Evolutionary conservation across 2,329 filamentous ascomycete genomes (phyloP).

Genomic region (Penicillium sp.): DNA sequence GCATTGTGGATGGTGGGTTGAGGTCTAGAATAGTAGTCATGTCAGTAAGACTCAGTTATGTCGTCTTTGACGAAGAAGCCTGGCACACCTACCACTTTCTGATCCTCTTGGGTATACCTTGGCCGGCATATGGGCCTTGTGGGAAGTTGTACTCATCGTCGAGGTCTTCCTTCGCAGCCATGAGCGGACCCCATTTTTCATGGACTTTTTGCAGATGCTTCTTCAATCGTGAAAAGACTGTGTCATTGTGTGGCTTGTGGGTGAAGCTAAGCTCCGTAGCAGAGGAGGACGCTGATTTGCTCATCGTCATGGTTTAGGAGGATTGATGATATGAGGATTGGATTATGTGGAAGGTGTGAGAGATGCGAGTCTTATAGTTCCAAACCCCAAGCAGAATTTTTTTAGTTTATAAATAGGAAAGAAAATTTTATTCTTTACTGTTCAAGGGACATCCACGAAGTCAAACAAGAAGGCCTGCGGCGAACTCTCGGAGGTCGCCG

Average conservation of each 20-base stretch:
- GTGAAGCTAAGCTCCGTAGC: not conserved
- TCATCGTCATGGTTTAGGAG: not conserved
- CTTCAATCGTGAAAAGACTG: conserved; percentile 5
- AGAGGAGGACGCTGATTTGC: not conserved
- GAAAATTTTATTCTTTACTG: not conserved
- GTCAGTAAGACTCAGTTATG: not conserved
- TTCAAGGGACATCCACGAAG: not conserved
- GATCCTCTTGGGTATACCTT: conserved; percentile 4
- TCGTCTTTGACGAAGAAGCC: not conserved
- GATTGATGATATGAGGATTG: not conserved
- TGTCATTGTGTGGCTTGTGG: not conserved
- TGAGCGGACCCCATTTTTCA: conserved; percentile 22
- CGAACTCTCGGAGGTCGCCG: not conserved
- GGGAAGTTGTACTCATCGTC: conserved; percentile 28
- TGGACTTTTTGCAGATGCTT: conserved; percentile 10
- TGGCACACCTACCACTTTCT: not conserved
- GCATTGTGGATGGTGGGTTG: not conserved
- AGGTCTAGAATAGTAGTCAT: not conserved
- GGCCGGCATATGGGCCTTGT: conserved; percentile 20
- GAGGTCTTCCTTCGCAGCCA: conserved; percentile 22
- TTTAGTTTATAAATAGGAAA: not conserved
- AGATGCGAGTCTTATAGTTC: no score
- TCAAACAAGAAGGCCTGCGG: not conserved
- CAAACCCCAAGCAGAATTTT: not conserved
- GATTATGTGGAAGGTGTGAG: no score